Conservation (phyloP, 1,284 basidiomycete genomes). For the Coriolopsis trogii region DNA sequence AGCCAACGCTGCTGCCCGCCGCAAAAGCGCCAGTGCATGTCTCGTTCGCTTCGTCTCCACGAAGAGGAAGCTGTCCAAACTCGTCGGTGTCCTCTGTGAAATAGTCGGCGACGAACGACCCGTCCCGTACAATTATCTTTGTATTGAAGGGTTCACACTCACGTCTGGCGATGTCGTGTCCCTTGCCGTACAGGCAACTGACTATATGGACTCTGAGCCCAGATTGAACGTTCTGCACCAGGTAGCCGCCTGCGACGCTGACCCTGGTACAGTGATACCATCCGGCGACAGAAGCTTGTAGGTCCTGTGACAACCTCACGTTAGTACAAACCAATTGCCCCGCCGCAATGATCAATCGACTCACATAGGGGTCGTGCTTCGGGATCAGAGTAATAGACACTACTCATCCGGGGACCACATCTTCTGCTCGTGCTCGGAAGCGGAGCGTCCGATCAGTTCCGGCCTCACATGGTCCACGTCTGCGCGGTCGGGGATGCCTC, state of each 20-base stretch:
- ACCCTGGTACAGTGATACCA: slow-evolving; percentile 54
- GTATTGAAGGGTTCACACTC: slow-evolving; percentile 33
- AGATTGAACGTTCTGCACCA: slow-evolving; percentile 75
- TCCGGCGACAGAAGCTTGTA: slow-evolving; percentile 78
- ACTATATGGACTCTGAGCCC: slow-evolving; percentile 80
- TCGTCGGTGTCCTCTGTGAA: no score
- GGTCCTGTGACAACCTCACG: slow-evolving; percentile 50
- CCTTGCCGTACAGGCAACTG: slow-evolving; percentile 78
- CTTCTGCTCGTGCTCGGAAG: slow-evolving; percentile 52
- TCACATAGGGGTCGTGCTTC: slow-evolving; percentile 70
- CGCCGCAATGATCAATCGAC: slow-evolving; percentile 35
- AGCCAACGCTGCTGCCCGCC: no score
- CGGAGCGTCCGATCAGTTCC: slow-evolving; percentile 57
- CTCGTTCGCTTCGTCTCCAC: no score
- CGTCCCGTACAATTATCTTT: no score
- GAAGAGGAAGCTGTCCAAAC: no score
- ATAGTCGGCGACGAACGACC: no score
- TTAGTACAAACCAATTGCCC: no score
- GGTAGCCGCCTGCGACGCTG: slow-evolving; percentile 67
- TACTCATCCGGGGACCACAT: slow-evolving; percentile 70
- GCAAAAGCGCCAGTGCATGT: no score
- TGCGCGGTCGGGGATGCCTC: slow-evolving; percentile 68
- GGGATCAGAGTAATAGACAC: slow-evolving; percentile 80
- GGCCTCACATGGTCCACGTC: slow-evolving; percentile 85
- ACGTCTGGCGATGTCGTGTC: slow-evolving; percentile 86